Evolutionary conservation across 768 basidiomycete genomes (phyloP).

Genomic region (Podaxis sp.): DNA sequence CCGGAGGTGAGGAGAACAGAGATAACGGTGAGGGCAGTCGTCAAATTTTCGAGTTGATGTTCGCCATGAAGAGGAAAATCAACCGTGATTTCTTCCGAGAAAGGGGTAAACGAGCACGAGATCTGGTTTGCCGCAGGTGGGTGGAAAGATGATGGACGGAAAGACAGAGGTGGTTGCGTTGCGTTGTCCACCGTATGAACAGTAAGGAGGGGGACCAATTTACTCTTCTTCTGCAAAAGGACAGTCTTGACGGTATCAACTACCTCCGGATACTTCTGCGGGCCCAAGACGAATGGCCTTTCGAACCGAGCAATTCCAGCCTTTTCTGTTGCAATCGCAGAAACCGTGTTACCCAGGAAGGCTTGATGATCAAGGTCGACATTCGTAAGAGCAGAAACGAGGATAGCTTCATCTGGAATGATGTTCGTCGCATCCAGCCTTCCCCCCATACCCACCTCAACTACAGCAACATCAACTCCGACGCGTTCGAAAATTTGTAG

Average conservation of each 20-base stretch:
- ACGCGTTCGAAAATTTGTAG: conserved; percentile 70
- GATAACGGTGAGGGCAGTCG: conserved; percentile 62
- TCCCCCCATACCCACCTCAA: conserved; percentile 97
- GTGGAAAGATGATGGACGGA: conserved; percentile 24
- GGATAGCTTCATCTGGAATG: conserved; percentile 64
- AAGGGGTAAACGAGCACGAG: conserved; percentile 40
- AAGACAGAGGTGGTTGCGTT: conserved; percentile 26
- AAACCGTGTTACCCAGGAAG: conserved; percentile 78
- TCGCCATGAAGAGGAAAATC: conserved; percentile 70
- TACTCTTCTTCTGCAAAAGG: conserved; percentile 44
- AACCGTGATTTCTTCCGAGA: conserved; percentile 43
- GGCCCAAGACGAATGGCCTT: conserved; percentile 64
- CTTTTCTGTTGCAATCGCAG: conserved; percentile 80
- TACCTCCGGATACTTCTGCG: conserved; percentile 55
- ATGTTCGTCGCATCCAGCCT: conserved; percentile 91
- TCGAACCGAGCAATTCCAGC: conserved; percentile 71
- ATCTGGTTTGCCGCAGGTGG: conserved; percentile 44
- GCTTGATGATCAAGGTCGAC: conserved; percentile 94
- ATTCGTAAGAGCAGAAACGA: conserved; percentile 79
- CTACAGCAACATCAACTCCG: conserved; percentile 75
- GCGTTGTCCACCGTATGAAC: conserved; percentile 40
- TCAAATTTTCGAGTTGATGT: conserved; percentile 88
- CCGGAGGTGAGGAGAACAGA: conserved; percentile 45
- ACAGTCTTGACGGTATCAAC: conserved; percentile 45
- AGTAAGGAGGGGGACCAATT: conserved; percentile 33